Base-by-base conservation (phyloP, 805 yeast genomes). In the Henningerozyma blattae region DNA sequence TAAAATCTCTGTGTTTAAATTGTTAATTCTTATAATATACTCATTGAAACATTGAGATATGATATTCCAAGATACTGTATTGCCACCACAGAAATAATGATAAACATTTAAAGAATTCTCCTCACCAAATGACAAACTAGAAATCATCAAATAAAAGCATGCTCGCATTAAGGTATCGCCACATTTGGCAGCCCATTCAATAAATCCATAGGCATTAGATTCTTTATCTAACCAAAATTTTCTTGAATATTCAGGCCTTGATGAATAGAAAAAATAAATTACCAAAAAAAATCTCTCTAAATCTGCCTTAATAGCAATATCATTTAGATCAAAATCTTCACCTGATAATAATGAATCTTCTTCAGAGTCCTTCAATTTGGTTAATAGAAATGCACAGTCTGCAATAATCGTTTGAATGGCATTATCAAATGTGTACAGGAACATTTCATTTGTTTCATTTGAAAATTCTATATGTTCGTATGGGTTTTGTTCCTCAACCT, bases 141-240 rank as follows among this genome's bases (percentile, higher is more conserved):
- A 76, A 37, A 89, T 62, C 67, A 89, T 70, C 36, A 84, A 65
- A 42, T 87, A 75, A 47, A 78, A 85, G 0, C 94, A 72, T 0
- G 97, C 80, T 33, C 84, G 72, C 61, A 86, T 83, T 32, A 85
- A 62, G 8, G 89, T 77, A 13, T 84, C 84, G 40, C 77, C 85
- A 46, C 82, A 76, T 38, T 73, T 75, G 2, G 91, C 65, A 0
- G 94, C 93, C 97, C 97, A 91, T 35, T 72, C 72, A 27, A 89
- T 63, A 43, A 91, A 87, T 0, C 95, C 96, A 47, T 72, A 67
- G 2, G 84, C 63, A 37, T 76, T 75, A 12, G 78, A 70, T 34
- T 69, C 75, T 15, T 70, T 61, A 41, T 79, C 83, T 10, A 56
- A 52, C 94, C 95, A 87, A 48, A 83, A 80, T 10, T 60, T 57